These are phyloP conservation scores for Castanea crenata DNA, from an alignment of 306 rosid species.

Conservation along the genomic window DNA sequence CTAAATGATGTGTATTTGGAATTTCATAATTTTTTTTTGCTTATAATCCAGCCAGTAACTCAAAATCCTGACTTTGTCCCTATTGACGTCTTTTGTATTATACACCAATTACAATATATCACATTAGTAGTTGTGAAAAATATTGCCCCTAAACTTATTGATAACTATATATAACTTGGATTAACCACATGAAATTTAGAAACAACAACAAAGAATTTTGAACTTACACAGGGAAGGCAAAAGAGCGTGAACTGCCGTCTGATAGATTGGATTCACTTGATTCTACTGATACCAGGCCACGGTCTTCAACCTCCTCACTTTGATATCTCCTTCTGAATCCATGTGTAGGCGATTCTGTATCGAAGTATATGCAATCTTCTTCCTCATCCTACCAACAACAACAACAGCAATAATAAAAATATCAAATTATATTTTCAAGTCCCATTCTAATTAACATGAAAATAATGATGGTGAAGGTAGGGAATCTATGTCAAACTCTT, in stretches of 20 bases:
- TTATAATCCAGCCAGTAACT: rapidly evolving
- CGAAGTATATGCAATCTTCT: constrained; percentile 19
- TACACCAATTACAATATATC: too few relatives aligned
- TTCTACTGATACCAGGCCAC: constrained; percentile 15
- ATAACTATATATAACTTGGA: neutral
- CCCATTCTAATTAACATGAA: neutral
- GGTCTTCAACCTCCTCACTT: constrained; percentile 24
- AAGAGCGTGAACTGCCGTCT: constrained; percentile 56
- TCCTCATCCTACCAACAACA: constrained; percentile 28
- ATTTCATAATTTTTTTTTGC: too few relatives aligned
- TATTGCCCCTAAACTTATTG: too few relatives aligned
- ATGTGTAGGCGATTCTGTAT: constrained; percentile 13
- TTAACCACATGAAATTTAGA: neutral
- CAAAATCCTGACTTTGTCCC: too few relatives aligned
- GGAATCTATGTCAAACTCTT: neutral
- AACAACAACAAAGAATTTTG: neutral
- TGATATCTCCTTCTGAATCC: constrained; percentile 12
- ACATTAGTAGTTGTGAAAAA: neutral
- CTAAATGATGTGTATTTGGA: too few relatives aligned
- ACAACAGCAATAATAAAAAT: neutral
- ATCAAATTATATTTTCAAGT: neutral
- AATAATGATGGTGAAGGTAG: neutral
- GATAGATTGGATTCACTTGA: constrained; percentile 55
- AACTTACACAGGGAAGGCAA: constrained; percentile 81
- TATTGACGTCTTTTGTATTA: too few relatives aligned